These are phyloP conservation scores for Colletotrichum liriopes DNA, from an alignment of 2,329 filamentous ascomycete species.

Conservation along the genomic window DNA sequence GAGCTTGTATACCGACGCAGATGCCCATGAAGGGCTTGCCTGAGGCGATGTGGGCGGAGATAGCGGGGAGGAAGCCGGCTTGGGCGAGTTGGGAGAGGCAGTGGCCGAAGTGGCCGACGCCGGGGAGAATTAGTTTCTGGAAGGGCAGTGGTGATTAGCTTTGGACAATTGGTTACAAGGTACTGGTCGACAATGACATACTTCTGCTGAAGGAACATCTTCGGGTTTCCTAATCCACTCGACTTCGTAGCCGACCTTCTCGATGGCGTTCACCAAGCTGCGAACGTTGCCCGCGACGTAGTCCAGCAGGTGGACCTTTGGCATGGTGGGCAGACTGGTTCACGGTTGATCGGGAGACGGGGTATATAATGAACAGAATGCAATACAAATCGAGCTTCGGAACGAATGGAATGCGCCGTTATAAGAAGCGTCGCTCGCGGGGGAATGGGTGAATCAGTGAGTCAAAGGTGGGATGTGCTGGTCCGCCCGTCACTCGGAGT, in stretches of 20 bases:
- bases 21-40: conserved; percentile 99
- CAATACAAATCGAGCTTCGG: background rate
- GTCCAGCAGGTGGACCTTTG: conserved; percentile 83
- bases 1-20: conserved; percentile 92
- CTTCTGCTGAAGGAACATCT: conserved; percentile 88
- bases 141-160: conserved; percentile 9
- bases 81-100: conserved; percentile 88
- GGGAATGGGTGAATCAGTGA: conserved; percentile 21
- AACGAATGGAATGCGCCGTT: conserved; percentile 28
- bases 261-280: conserved; percentile 96
- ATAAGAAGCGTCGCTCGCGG: conserved; percentile 3
- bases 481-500: conserved; percentile 18
- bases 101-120: conserved; percentile 98
- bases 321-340: conserved; percentile 67
- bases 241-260: conserved; percentile 93
- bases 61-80: conserved; percentile 87
- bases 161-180: background rate
- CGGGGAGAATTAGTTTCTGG: conserved; percentile 93
- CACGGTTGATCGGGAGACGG: background rate
- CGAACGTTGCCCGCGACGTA: conserved; percentile 98
- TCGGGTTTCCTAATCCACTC: conserved; percentile 91
- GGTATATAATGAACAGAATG: background rate
- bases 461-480: conserved; percentile 26
- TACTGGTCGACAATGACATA: conserved; percentile 58
- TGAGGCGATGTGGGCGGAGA: conserved; percentile 84